phyloP scores from a whole-genome alignment of 116 monocot genomes.

The Trichopus zeylanicus region DNA sequence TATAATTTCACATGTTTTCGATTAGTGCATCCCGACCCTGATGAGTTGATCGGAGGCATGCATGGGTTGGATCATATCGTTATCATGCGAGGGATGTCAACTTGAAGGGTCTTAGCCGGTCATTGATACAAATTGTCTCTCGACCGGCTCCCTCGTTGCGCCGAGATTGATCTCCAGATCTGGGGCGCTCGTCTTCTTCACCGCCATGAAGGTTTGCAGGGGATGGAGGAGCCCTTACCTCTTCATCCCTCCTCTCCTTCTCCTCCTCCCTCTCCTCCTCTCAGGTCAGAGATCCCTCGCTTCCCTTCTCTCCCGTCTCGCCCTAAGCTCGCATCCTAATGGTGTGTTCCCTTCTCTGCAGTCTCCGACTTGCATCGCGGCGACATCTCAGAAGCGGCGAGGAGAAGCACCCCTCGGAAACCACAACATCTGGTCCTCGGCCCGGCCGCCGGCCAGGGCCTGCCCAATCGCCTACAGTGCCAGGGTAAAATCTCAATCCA shows the following conservation, averaged over 20 bases:
- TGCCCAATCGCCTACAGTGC: conserved; percentile 76
- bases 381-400: conserved; percentile 3
- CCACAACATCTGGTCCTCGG: conserved; percentile 60
- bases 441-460: conserved; percentile 62
- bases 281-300: conserved; percentile 15
- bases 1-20: too few relatives aligned
- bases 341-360: conserved; percentile 19
- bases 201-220: conserved; percentile 12
- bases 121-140: too few relatives aligned
- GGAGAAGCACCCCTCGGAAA: conserved; percentile 14
- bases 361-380: conserved; percentile 37
- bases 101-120: too few relatives aligned
- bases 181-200: too few relatives aligned
- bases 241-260: conserved; percentile 33
- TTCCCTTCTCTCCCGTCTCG: background rate
- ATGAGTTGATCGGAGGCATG: too few relatives aligned
- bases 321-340: too few relatives aligned
- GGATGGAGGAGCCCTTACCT: conserved; percentile 28
- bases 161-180: too few relatives aligned
- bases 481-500: conserved; percentile 29
- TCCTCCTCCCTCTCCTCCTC: conserved; percentile 23
- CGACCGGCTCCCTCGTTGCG: too few relatives aligned
- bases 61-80: too few relatives aligned
- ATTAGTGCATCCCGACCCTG: too few relatives aligned
- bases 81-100: too few relatives aligned